Percentiles rank a stretch among this genome's conserved stretches.
phyloP scores from a whole-genome alignment of 139 green algal species.

The Picochlorum sp. region DNA sequence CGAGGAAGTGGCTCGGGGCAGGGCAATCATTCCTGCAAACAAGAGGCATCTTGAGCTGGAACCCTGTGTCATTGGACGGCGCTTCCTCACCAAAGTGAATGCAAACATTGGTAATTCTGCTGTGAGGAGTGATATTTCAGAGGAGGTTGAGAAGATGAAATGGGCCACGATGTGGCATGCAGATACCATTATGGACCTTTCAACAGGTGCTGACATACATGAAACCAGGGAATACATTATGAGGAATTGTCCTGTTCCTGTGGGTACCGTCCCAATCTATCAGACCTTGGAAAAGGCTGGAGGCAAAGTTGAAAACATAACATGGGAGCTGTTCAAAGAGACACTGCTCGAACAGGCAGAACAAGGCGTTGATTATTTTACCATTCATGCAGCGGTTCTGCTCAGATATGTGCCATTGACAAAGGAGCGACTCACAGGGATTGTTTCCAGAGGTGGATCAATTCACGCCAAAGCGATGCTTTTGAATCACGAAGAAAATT shows the following conservation, averaged over 20 bases:
- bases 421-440: slow-evolving; percentile 83
- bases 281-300: slow-evolving; percentile 81
- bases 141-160: slow-evolving; percentile 95
- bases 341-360: slow-evolving; percentile 89
- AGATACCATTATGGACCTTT: slow-evolving; percentile 95
- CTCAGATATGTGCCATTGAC: slow-evolving; percentile 86
- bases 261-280: slow-evolving; percentile 82
- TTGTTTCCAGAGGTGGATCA: slow-evolving; percentile 85
- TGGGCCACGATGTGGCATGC: slow-evolving; percentile 91
- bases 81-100: slow-evolving; percentile 95
- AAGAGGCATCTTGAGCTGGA: slow-evolving; percentile 90
- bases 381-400: slow-evolving; percentile 92
- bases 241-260: slow-evolving; percentile 83
- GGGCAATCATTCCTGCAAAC: slow-evolving; percentile 96
- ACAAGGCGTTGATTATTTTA: slow-evolving; percentile 97
- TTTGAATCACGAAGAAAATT: slow-evolving; percentile 90
- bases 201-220: slow-evolving; percentile 86
- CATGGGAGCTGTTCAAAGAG: slow-evolving; percentile 86
- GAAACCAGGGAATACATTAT: slow-evolving; percentile 93
- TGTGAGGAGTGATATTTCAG: slow-evolving; percentile 82
- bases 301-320: slow-evolving; percentile 80
- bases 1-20: slow-evolving; percentile 82
- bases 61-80: slow-evolving; percentile 77
- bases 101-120: slow-evolving; percentile 95
- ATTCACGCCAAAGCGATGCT: slow-evolving; percentile 94